phyloP scores from a whole-genome alignment of 805 yeast species.

The Suhomyces kilbournensis region DNA sequence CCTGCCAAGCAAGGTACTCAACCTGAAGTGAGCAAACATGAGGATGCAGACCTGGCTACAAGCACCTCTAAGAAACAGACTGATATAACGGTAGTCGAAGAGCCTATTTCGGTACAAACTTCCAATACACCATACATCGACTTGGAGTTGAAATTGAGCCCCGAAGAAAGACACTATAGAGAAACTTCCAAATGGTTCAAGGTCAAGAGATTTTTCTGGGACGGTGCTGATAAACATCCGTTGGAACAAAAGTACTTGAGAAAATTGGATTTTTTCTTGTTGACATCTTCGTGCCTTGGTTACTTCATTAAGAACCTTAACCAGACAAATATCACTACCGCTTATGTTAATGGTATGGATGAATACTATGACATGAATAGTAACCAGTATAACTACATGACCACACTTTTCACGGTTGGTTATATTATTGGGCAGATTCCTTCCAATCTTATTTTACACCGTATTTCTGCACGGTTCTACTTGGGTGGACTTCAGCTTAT shows the following conservation, averaged over 20 bases:
- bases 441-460: slow-evolving; percentile 41
- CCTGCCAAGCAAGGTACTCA: neutral
- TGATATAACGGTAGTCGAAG: neutral
- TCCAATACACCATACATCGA: slow-evolving; percentile 20
- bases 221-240: slow-evolving; percentile 37
- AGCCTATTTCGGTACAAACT: neutral
- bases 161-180: slow-evolving; percentile 20
- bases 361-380: slow-evolving; percentile 40
- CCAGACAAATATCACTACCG: slow-evolving; percentile 42
- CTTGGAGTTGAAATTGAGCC: slow-evolving; percentile 15
- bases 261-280: slow-evolving; percentile 33
- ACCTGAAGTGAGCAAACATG: neutral
- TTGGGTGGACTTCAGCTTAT: slow-evolving; percentile 42
- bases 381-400: slow-evolving; percentile 44
- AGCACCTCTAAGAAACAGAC: neutral
- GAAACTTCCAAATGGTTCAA: slow-evolving; percentile 19
- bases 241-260: slow-evolving; percentile 30
- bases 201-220: slow-evolving; percentile 32
- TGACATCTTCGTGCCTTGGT: slow-evolving; percentile 46
- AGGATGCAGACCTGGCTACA: neutral
- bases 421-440: slow-evolving; percentile 53
- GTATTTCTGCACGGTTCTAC: slow-evolving; percentile 41
- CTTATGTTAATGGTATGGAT: slow-evolving; percentile 49
- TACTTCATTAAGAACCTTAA: slow-evolving; percentile 46
- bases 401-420: slow-evolving; percentile 50